These are phyloP conservation scores for Inonotus hispidus DNA, from an alignment of 1,284 basidiomycete species.

Conservation along the genomic window DNA sequence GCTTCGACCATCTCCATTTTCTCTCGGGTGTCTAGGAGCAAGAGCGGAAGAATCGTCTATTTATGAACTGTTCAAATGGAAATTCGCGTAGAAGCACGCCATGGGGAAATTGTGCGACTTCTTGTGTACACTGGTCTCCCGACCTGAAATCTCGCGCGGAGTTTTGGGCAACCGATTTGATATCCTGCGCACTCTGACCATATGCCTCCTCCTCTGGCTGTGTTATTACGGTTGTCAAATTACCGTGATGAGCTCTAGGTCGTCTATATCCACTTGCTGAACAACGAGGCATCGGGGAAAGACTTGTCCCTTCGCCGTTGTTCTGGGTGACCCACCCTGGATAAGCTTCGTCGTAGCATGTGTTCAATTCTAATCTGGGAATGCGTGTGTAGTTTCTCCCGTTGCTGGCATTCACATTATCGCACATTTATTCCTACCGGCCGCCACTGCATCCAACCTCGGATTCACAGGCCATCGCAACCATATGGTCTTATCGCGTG, in stretches of 20 bases:
- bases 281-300: not conserved
- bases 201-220: not conserved
- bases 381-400: not conserved
- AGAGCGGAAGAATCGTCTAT: not conserved
- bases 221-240: not conserved
- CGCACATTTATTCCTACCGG: not conserved
- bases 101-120: not conserved
- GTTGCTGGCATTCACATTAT: not conserved
- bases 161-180: not conserved
- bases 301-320: not conserved
- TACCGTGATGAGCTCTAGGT: not conserved
- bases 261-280: not conserved
- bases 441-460: not conserved
- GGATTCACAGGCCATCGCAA: not conserved
- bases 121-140: not conserved
- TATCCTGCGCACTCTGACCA: not conserved
- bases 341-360: not conserved
- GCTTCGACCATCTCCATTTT: not conserved
- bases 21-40: not conserved
- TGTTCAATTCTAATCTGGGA: not conserved
- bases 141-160: not conserved
- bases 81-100: not conserved
- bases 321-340: not conserved
- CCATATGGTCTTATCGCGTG: slow-evolving; percentile 17
- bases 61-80: not conserved